Evolutionary conservation across 768 basidiomycete genomes (phyloP), one percentile per base, ranked within the genome.

Genomic region (Tylopilus sp.): DNA sequence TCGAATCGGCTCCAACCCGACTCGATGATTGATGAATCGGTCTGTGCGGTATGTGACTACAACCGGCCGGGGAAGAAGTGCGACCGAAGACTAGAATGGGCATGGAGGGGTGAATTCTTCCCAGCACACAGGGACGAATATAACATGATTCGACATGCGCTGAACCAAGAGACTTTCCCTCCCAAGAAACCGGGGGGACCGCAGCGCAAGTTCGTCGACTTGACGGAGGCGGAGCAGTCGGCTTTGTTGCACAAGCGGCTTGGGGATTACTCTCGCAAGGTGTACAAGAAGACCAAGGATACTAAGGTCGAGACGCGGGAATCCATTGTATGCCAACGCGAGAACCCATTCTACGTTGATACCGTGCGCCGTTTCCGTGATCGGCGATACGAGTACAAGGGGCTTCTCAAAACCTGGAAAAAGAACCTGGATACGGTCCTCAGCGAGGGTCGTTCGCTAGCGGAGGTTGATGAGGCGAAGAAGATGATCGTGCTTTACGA

Each of bases 401-500:
- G 96, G 10, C 77, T 97, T 33, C 95, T 84, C 74, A 99, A 99
- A 75, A 95, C 92, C 10, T 98, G 96, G 97, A 99, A 98, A 83
- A 97, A 97, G 78, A 98, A 91, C 61, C 80, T 98, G 34, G 97
- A 99, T 64, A 78, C 76, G 3, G 79, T 86, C 28, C 54, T 80
- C 13, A 72, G 76, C n/a, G 86, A 85, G 61, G 84, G 85, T 8
- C 80, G 83, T 6, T 82, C 86, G 4, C 77, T 98, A 25, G 81
- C 87, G 8, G 94, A 98, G 64, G 80, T 97, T 34, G 91, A 95
- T 56, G 97, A 99, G 71, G 96, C 97, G 34, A 98, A 89, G 78
- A 97, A 96, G 78, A 94, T 99, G 91, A 91, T 98, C 61, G 96
- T 99, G 22, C 72, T 99, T 11, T 99, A 98, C 73, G 97, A 98